phyloP scores from a whole-genome alignment of 495 filamentous ascomycete genomes.

The Hyaloscypha variabilis region DNA sequence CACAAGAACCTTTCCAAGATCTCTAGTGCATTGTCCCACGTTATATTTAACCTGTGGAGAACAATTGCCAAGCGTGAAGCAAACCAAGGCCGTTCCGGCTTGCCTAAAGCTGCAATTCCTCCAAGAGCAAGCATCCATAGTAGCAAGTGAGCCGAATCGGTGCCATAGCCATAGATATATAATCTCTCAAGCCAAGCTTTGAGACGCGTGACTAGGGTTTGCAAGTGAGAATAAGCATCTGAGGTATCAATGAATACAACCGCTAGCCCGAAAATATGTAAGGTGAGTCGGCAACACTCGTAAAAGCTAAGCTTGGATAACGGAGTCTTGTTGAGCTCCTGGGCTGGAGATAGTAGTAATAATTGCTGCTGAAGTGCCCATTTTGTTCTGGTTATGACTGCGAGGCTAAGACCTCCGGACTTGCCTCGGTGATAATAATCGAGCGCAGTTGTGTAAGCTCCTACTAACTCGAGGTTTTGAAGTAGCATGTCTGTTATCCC shows the following conservation, averaged over 20 bases:
- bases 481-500: neutral
- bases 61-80: neutral
- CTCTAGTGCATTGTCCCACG: neutral
- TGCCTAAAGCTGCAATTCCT: constrained; percentile 7
- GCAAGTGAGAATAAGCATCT: neutral
- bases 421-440: neutral
- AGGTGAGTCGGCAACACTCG: neutral
- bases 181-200: neutral
- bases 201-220: constrained; percentile 7
- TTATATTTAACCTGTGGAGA: neutral
- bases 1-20: constrained; percentile 8
- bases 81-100: constrained; percentile 3
- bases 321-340: neutral
- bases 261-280: constrained; percentile 12
- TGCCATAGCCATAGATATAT: neutral
- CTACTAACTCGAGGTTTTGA: neutral
- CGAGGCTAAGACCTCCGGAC: neutral
- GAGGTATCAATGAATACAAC: constrained; percentile 11
- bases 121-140: constrained; percentile 5
- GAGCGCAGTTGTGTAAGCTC: neutral
- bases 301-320: neutral
- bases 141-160: neutral
- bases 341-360: neutral
- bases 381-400: neutral
- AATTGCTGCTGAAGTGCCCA: neutral